phyloP scores from a whole-genome alignment of 1,284 basidiomycete genomes.

The Phaffia rhodozyma region DNA sequence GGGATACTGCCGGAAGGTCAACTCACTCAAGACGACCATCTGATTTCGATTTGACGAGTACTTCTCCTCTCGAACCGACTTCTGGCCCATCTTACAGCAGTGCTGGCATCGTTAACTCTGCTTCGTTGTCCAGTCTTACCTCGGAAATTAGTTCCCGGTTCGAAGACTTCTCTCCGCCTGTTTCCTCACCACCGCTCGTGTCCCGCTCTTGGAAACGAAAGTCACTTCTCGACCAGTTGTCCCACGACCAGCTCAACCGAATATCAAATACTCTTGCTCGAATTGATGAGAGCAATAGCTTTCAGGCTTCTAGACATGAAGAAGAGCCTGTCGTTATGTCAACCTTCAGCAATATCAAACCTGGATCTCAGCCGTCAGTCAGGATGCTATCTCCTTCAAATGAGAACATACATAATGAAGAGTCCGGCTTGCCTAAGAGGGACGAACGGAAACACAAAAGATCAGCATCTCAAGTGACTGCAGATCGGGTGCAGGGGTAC shows the following conservation, averaged over 20 bases:
- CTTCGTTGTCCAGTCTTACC: not conserved
- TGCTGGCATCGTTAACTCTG: not conserved
- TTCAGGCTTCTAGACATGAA: too few relatives aligned
- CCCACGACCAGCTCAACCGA: slow-evolving; percentile 13
- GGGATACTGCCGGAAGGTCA: not conserved
- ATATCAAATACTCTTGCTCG: slow-evolving; percentile 7
- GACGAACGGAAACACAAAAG: too few relatives aligned
- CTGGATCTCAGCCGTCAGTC: too few relatives aligned
- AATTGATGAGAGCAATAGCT: too few relatives aligned
- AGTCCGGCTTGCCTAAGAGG: too few relatives aligned
- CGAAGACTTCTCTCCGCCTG: not conserved
- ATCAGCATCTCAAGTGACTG: too few relatives aligned
- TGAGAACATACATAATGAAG: too few relatives aligned
- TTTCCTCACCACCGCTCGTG: not conserved
- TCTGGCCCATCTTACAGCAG: not conserved
- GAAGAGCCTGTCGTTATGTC: too few relatives aligned
- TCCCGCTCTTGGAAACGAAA: slow-evolving; percentile 3
- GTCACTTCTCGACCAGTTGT: slow-evolving; percentile 14
- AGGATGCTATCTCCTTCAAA: too few relatives aligned
- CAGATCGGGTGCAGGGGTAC: too few relatives aligned
- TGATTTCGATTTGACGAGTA: not conserved
- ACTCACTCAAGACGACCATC: not conserved
- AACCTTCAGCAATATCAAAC: too few relatives aligned
- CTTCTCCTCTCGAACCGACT: not conserved
- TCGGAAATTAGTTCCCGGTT: not conserved